Conservation (phyloP, 768 basidiomycete species). For the Lactarius vividus region DNA sequence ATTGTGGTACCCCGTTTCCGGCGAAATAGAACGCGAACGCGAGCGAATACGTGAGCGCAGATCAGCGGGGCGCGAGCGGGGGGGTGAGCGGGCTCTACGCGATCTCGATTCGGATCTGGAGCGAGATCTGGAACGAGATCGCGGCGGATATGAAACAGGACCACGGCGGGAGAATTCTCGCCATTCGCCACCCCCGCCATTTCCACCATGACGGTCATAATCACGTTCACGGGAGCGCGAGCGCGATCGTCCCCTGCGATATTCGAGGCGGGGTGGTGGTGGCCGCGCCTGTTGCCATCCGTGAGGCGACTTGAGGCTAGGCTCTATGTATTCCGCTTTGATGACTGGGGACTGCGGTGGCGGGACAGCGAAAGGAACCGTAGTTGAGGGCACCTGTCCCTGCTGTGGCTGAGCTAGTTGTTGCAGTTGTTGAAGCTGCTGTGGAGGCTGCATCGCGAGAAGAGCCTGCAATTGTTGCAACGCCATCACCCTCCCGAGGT, state of each 20-base stretch:
- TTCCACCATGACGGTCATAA: neutral
- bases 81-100: neutral
- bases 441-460: constrained; percentile 3
- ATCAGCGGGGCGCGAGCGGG: neutral
- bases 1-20: neutral
- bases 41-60: neutral
- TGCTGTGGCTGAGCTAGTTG: constrained; percentile 2
- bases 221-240: constrained; percentile 12
- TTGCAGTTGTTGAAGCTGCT: neutral
- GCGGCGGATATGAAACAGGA: neutral
- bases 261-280: neutral
- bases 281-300: neutral
- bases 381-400: neutral
- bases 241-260: neutral
- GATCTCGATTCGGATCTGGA: neutral
- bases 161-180: neutral
- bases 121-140: neutral
- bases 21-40: neutral
- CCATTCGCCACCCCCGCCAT: neutral
- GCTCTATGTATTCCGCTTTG: constrained; percentile 3
- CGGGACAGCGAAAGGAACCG: neutral
- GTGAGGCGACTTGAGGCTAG: neutral
- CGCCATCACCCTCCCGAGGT: neutral
- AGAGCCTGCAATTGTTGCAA: constrained; percentile 7
- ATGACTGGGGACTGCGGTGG: neutral